A percentile compares a stretch with the other conserved stretches of the same genome.
Conservation (phyloP, 805 yeast genomes). For the Lipomyces starkeyi region DNA sequence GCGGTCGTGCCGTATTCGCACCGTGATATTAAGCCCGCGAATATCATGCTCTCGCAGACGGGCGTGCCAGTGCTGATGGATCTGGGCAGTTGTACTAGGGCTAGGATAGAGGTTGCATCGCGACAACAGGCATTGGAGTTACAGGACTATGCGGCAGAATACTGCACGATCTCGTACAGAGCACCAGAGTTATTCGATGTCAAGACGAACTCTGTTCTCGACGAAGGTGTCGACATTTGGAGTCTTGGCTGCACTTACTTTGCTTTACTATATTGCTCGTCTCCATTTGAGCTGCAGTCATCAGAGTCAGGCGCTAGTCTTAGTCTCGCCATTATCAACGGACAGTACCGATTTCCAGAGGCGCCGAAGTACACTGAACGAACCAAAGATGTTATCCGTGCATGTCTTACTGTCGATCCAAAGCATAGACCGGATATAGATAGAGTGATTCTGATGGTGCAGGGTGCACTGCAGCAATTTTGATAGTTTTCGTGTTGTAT, state of each 20-base stretch:
- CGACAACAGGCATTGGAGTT: slow-evolving; percentile 75
- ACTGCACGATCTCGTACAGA: slow-evolving; percentile 82
- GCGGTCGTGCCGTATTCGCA: slow-evolving; percentile 78
- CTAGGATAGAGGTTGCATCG: slow-evolving; percentile 59
- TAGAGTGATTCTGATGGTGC: slow-evolving; percentile 58
- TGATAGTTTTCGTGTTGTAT: not conserved
- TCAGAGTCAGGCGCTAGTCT: slow-evolving; percentile 81
- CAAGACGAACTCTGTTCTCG: slow-evolving; percentile 64
- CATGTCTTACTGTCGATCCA: slow-evolving; percentile 70
- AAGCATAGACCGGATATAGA: slow-evolving; percentile 67
- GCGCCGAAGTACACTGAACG: slow-evolving; percentile 59
- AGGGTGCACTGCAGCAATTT: slow-evolving; percentile 42
- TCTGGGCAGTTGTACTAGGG: slow-evolving; percentile 77
- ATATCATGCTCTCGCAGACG: slow-evolving; percentile 76
- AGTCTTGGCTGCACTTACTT: slow-evolving; percentile 85
- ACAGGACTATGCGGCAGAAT: slow-evolving; percentile 82
- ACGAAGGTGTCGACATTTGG: slow-evolving; percentile 88
- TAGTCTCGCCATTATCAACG: slow-evolving; percentile 73
- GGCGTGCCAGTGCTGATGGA: slow-evolving; percentile 83
- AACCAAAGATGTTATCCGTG: slow-evolving; percentile 60
- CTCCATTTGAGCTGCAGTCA: slow-evolving; percentile 89
- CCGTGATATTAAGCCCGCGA: slow-evolving; percentile 87
- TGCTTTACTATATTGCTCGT: slow-evolving; percentile 73
- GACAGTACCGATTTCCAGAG: slow-evolving; percentile 64
- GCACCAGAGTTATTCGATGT: slow-evolving; percentile 91